These are phyloP conservation scores for Colletotrichum sp. DNA, from an alignment of 2,329 filamentous ascomycete genomes.

Conservation along the genomic window DNA sequence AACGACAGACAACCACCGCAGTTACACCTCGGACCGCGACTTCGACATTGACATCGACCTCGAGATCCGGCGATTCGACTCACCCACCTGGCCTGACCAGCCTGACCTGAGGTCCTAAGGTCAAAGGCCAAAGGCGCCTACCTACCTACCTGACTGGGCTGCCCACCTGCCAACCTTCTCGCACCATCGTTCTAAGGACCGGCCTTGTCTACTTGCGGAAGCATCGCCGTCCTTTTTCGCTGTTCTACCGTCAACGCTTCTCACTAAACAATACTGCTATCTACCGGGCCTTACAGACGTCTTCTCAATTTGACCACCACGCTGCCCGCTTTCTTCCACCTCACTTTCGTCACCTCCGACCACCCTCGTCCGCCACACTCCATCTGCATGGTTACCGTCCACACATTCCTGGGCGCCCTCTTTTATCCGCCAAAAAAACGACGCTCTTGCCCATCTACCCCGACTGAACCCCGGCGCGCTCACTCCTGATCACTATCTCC, in stretches of 20 bases:
- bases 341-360: background rate
- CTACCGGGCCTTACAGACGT: background rate
- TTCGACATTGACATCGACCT: background rate
- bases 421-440: constrained; percentile 6
- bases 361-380: background rate
- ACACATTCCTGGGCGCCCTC: background rate
- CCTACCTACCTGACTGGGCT: background rate
- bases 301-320: background rate
- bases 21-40: background rate
- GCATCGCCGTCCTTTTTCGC: background rate
- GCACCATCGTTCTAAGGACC: background rate
- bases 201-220: background rate
- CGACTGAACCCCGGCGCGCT: background rate
- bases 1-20: background rate
- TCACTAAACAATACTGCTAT: background rate
- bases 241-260: background rate
- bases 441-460: background rate
- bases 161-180: background rate
- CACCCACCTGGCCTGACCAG: background rate
- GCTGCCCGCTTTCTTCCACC: background rate
- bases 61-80: background rate
- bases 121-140: background rate
- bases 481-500: background rate
- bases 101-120: background rate
- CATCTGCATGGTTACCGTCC: constrained; percentile 1